Evolutionary conservation across 2,329 filamentous ascomycete genomes (phyloP).

Genomic region (Sclerotinia borealis): DNA sequence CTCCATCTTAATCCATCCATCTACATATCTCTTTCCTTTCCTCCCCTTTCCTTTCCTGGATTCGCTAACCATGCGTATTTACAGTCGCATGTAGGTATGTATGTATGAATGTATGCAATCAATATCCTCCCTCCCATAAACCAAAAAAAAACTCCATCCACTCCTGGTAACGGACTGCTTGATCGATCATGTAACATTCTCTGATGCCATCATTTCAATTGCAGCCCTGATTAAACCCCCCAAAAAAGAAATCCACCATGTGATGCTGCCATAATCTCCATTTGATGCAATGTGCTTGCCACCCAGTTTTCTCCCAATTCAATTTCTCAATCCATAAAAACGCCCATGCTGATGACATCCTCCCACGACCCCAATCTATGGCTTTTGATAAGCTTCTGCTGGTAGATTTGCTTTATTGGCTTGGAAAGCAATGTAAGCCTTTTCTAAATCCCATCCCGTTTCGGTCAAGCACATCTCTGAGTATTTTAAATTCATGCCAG

Average conservation of each 20-base stretch:
- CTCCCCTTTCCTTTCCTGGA: neutral
- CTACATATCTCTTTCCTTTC: neutral
- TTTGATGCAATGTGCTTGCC: neutral
- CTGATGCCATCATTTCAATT: neutral
- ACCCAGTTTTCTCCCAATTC: neutral
- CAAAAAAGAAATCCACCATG: neutral
- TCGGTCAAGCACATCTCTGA: constrained; percentile 75
- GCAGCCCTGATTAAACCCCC: neutral
- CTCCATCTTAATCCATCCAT: neutral
- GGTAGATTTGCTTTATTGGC: constrained; percentile 56
- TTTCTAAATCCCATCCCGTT: constrained; percentile 72
- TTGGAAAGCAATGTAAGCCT: constrained; percentile 69
- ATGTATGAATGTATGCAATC: neutral
- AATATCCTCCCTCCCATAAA: too few relatives aligned
- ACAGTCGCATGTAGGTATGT: neutral
- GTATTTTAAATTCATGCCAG: constrained; percentile 73
- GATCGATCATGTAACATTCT: neutral
- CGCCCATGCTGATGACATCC: neutral
- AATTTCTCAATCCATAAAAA: neutral
- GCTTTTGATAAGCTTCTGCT: constrained; percentile 2
- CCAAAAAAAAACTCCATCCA: constrained; percentile 3
- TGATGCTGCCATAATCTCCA: neutral
- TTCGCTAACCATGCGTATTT: neutral
- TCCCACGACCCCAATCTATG: neutral
- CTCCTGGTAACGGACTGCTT: neutral